Evolutionary conservation across 345 rosid genomes (phyloP), one percentile per base, ranked within the genome.

Genomic region (Eucalyptus erythrocorys): DNA sequence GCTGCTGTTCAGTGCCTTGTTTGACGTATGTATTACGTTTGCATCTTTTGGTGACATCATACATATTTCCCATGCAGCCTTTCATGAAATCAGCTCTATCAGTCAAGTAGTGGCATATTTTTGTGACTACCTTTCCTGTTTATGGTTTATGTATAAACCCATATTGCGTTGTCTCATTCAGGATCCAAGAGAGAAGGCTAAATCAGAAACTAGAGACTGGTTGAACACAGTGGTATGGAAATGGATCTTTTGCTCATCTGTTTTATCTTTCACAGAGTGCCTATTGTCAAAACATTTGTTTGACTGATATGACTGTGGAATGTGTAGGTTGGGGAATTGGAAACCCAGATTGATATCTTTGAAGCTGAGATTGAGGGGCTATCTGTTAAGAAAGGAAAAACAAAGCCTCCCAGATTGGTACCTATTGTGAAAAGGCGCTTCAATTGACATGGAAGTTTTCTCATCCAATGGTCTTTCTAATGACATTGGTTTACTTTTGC

Each of bases 141-240:
- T 76, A 40, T 76, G 84, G 47, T 86, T 53, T 32, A 21, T 32
- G 19, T 53, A 13, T 86, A 86, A 86, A 37, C 47, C 45, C 47
- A 24, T 87, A 37, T 22, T 4, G 84, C 37, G 16, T 40, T 24
- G 43, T 43, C 49, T 91, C 48, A 89, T 64, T 87, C 90, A 98
- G 99, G 99, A 98, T 90, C 99, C 99, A n/a, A 98, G 91, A 92
- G 99, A 97, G 94, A 98, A 98, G 93, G 99, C 99, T 59, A 98
- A 97, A 91, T 92, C 99, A 59, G 99, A 98, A 93, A 98, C 99
- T 81, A 95, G 99, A 89, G 99, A 98, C 90, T 98, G 99, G 99
- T 90, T 98, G 90, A 98, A 98, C 93, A 96, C 95, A 89, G 95
- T 96, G 96, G 99, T 98, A 94, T 91, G 96, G 48, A 90, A 76